phyloP scores from a whole-genome alignment of 2,329 filamentous ascomycete genomes.

The Paecilomyces variotii region DNA sequence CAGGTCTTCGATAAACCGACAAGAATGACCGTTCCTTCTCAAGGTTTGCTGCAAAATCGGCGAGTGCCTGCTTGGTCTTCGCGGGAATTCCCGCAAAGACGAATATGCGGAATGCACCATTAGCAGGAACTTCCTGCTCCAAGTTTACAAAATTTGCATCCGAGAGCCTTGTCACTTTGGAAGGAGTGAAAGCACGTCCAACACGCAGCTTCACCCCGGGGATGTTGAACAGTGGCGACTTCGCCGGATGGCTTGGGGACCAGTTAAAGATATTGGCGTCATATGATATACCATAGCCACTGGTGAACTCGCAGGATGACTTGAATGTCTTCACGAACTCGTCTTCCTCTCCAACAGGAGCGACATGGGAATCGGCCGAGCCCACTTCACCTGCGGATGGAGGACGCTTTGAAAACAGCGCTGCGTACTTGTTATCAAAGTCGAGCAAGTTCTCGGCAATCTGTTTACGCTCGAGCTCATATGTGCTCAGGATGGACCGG shows the following conservation, averaged over 20 bases:
- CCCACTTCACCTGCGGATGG: conserved; percentile 66
- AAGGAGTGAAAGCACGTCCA: conserved; percentile 67
- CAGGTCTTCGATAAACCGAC: conserved; percentile 53
- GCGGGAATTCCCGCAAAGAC: conserved; percentile 68
- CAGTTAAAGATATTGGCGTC: conserved; percentile 77
- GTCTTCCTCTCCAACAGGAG: conserved; percentile 41
- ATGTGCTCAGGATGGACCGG: conserved; percentile 69
- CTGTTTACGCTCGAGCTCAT: conserved; percentile 76
- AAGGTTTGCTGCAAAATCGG: conserved; percentile 61
- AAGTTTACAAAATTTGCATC: conserved; percentile 87
- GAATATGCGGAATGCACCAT: conserved; percentile 80
- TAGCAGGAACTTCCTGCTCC: conserved; percentile 81
- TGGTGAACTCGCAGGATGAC: conserved; percentile 83
- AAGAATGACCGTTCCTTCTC: conserved; percentile 65
- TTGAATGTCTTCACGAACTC: conserved; percentile 88
- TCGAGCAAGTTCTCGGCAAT: conserved; percentile 76
- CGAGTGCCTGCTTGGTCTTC: conserved; percentile 54
- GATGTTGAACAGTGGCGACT: conserved; percentile 62
- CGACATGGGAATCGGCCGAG: conserved; percentile 46
- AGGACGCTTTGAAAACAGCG: conserved; percentile 73
- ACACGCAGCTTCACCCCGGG: conserved; percentile 58
- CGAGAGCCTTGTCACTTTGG: conserved; percentile 75
- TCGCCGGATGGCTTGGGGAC: conserved; percentile 62
- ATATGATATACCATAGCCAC: conserved; percentile 84
- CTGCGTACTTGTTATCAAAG: conserved; percentile 85